These are phyloP conservation scores for Zygoascus flipseniorum DNA, from an alignment of 805 yeast species.

Conservation along the genomic window DNA sequence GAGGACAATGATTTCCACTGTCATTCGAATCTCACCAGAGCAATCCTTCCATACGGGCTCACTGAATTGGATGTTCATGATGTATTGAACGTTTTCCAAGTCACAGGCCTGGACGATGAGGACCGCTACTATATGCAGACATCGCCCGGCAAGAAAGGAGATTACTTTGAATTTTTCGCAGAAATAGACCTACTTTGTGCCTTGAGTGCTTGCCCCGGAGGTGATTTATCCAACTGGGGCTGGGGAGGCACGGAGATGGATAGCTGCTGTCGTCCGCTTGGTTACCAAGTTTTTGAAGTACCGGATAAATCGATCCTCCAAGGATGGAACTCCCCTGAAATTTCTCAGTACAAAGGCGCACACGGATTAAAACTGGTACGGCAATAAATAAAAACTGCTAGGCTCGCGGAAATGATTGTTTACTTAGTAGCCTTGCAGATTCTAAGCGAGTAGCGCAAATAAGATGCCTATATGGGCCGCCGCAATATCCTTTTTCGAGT, in stretches of 20 bases:
- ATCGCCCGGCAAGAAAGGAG: constrained; percentile 51
- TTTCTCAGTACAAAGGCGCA: constrained; percentile 42
- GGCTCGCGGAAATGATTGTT: too few relatives aligned
- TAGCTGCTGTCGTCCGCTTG: constrained; percentile 55
- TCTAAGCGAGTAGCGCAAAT: too few relatives aligned
- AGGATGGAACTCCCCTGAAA: constrained; percentile 44
- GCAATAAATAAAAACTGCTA: neutral
- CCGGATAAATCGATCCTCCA: constrained; percentile 38
- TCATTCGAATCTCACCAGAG: constrained; percentile 54
- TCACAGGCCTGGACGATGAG: constrained; percentile 55
- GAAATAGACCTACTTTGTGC: constrained; percentile 59
- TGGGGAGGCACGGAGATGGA: constrained; percentile 62
- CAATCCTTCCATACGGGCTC: constrained; percentile 51
- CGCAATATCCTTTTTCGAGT: too few relatives aligned
- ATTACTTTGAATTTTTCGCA: constrained; percentile 59
- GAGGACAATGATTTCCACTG: constrained; percentile 61
- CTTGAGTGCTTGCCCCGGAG: constrained; percentile 62
- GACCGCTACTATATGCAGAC: constrained; percentile 67
- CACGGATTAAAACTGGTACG: constrained; percentile 36
- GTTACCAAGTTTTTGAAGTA: constrained; percentile 50
- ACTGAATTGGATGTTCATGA: constrained; percentile 62
- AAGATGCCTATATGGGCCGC: too few relatives aligned
- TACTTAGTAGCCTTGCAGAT: too few relatives aligned
- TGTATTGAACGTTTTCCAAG: constrained; percentile 60
- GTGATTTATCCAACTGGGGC: constrained; percentile 59